phyloP scores from a whole-genome alignment of 2,329 filamentous ascomycete genomes.

The Dryadomyces quercus-mongolicae region DNA sequence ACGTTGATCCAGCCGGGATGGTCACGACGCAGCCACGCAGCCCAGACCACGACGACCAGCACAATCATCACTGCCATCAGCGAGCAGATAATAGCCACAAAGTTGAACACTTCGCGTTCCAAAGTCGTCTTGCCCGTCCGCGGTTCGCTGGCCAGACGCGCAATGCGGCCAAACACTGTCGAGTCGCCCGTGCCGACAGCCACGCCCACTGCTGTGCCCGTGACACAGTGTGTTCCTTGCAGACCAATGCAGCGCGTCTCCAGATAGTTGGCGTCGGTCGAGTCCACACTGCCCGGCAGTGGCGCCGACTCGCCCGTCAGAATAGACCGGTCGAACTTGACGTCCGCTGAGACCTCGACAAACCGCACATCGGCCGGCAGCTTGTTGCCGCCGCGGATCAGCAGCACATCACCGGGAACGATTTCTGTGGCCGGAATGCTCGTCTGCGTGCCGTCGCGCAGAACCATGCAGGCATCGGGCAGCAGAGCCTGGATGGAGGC shows the following conservation, averaged over 20 bases:
- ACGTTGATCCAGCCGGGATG: conserved; percentile 64
- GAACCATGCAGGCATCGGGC: conserved; percentile 56
- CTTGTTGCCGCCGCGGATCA: conserved; percentile 60
- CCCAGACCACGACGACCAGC: conserved; percentile 56
- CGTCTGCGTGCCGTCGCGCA: conserved; percentile 41
- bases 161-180: conserved; percentile 67
- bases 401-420: conserved; percentile 59
- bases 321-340: conserved; percentile 61
- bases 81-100: conserved; percentile 56
- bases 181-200: conserved; percentile 61
- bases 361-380: conserved; percentile 64
- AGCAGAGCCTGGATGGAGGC: conserved; percentile 69
- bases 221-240: conserved; percentile 68
- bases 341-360: conserved; percentile 52
- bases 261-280: conserved; percentile 60
- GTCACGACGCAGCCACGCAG: conserved; percentile 52
- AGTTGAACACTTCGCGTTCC: conserved; percentile 61
- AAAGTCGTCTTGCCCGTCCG: conserved; percentile 56
- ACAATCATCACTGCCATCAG: conserved; percentile 56
- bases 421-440: conserved; percentile 39
- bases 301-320: conserved; percentile 60
- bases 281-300: conserved; percentile 50
- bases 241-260: conserved; percentile 67
- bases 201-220: conserved; percentile 52
- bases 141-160: conserved; percentile 57